Evolutionary conservation across 169 alveolate genomes (phyloP), one percentile per base, ranked within the genome.

Genomic region (Condylostoma magnum): DNA sequence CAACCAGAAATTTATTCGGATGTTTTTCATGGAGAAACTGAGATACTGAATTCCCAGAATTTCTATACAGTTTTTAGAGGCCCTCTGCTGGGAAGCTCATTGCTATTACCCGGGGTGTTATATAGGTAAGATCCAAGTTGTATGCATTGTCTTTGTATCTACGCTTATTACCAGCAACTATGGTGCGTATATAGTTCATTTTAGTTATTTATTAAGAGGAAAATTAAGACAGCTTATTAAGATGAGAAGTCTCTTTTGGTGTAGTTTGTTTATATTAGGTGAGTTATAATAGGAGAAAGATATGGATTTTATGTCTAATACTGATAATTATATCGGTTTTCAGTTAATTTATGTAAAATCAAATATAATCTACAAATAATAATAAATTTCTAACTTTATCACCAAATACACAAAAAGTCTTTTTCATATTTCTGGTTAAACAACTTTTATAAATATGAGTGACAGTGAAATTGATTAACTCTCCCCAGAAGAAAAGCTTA

Each of bases 21-120:
- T 86, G 93, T 27, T 76, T 57, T 31, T 63, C 60, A 10, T 82
- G 71, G 22, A 82, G 70, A 77, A 78, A 81, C 46, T 63, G 6
- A 20, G n/a, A 25, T 50, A 78, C 85, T 69, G 77, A 55, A 30
- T 71, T 53, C 4, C 69, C 57, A 15, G 84, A 66, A 77, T 86
- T 79, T 22, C 87, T 75, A 60, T 78, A 86, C 10, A 73, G 38
- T 22, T 41, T 69, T 56, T 78, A 73, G 18, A 81, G 38, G 0
- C 90, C 86, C 18, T 82, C 85, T 4, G 83, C 83, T 10, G 93
- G 93, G 50, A 72, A 77, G 8, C 85, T 79, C 89, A 81, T 81
- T 25, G 89, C 92, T 28, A 85, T 77, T 63, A 85, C 71, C 28
- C 89, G 33, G 15, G 84, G 77, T 18, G 87, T 78, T 5, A 81